Base-by-base conservation (phyloP, 306 rosid species). In the Castanopsis chinensis region DNA sequence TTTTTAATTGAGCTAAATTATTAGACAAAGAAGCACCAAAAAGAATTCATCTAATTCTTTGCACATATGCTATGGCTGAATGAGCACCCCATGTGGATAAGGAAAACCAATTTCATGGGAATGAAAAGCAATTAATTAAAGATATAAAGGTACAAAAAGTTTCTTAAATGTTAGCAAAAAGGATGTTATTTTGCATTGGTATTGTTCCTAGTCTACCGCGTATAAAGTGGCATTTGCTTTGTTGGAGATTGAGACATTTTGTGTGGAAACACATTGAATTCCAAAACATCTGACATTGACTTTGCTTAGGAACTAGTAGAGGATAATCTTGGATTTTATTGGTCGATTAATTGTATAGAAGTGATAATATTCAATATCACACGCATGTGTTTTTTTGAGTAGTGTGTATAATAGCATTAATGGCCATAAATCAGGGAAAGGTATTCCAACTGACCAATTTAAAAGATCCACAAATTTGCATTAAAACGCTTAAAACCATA, bases 131-230 rank as follows among this genome's bases (percentile, higher is more conserved):
- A 49, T 49, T 49, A 49, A 49, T 49, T 49, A 49, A 49, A 49
- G 49, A 18, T 25, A 55, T 8, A 57, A 57, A 30, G 51, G 13
- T 17, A 0, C 45, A 9, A 52, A 77, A 80, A 74, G 73, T 14
- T 76, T 23, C 63, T 33, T 71, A 58, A 25, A 56, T 69, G 61
- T 71, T 27, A 59, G 84, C 8, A 28, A 75, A 28, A 75, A 75
- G 28, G 35, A 59, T 33, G 41, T 33, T 78, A 58, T 78, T 78
- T 37, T 81, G 65, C 76, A 71, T 76, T 30, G 77, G 73, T 59
- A 49, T 70, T 10, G 84, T 59, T 45, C 76, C 76, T 9, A 28
- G 37, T 58, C 61, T 61, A 49, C 32, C 23, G 81, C 57, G 41
- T 71, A 35, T 71, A 54, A 74, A 49, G 53, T 49, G 17, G 53